These are phyloP conservation scores for Eryngium alpinum DNA, from an alignment of 140 eudicot genomes.

Conservation along the genomic window DNA sequence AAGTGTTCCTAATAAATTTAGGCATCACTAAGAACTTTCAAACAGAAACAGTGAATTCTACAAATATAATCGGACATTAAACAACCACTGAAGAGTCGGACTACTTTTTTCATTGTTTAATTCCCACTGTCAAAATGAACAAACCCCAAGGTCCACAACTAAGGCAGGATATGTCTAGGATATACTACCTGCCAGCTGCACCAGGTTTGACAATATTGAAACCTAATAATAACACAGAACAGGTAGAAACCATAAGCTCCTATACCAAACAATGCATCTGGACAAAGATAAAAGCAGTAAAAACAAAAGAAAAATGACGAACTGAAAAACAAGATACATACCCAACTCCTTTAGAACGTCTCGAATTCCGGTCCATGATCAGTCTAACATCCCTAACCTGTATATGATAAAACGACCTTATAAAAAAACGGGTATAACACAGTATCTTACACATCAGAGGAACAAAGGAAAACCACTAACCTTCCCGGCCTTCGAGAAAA, in stretches of 20 bases:
- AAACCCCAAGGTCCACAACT: neutral
- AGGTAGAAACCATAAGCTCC: neutral
- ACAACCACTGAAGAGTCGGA: no score
- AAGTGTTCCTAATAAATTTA: no score
- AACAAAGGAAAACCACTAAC: conserved; percentile 26
- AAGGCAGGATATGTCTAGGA: neutral
- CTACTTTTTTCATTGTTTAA: no score
- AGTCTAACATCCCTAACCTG: conserved; percentile 92
- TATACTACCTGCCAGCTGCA: neutral
- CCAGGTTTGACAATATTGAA: neutral
- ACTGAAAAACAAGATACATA: conserved; percentile 24
- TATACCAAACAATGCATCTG: neutral
- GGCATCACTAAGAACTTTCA: no score
- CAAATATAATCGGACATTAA: no score
- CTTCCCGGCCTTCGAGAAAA: conserved; percentile 97
- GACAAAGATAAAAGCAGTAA: neutral
- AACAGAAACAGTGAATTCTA: no score
- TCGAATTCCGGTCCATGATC: conserved; percentile 89
- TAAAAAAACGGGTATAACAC: neutral
- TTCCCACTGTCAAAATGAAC: no score
- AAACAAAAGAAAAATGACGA: neutral
- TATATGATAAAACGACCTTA: neutral
- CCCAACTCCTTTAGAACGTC: conserved; percentile 99
- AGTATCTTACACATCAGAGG: no score
- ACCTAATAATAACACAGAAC: neutral